These are phyloP conservation scores for Pyrus pyrifolia DNA, from an alignment of 306 rosid species.

Conservation along the genomic window DNA sequence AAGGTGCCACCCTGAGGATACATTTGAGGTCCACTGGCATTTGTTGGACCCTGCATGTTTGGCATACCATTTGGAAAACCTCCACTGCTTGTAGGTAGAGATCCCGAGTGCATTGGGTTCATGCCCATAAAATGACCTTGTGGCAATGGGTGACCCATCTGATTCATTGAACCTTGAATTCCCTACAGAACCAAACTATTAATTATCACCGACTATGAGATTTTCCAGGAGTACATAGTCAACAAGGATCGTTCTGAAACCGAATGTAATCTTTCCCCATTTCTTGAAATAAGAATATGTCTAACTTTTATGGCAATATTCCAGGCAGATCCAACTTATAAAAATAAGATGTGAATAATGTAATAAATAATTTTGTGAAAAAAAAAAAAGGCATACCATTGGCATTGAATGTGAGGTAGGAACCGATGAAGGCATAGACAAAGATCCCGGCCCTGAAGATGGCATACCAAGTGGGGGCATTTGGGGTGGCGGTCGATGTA, in stretches of 20 bases:
- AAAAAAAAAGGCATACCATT: conserved; percentile 41
- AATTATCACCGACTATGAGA: background rate
- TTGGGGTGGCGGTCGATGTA: conserved; percentile 83
- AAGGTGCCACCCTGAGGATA: conserved; percentile 75
- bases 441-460: conserved; percentile 55
- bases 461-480: conserved; percentile 77
- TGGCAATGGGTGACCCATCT: conserved; percentile 66
- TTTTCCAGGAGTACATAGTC: background rate
- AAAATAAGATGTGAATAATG: background rate
- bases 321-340: background rate
- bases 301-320: background rate
- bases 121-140: conserved; percentile 89
- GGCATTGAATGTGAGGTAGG: conserved; percentile 43
- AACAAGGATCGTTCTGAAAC: background rate
- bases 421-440: conserved; percentile 45
- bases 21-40: conserved; percentile 47
- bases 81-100: conserved; percentile 65
- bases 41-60: conserved; percentile 83
- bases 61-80: conserved; percentile 63
- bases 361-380: background rate
- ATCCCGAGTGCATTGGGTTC: conserved; percentile 87
- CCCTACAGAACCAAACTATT: conserved; percentile 38
- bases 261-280: background rate
- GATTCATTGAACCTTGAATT: conserved; percentile 87
- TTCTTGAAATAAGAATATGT: background rate